These are phyloP conservation scores for Chalciporus chontae DNA, from an alignment of 768 basidiomycete genomes.

Conservation along the genomic window DNA sequence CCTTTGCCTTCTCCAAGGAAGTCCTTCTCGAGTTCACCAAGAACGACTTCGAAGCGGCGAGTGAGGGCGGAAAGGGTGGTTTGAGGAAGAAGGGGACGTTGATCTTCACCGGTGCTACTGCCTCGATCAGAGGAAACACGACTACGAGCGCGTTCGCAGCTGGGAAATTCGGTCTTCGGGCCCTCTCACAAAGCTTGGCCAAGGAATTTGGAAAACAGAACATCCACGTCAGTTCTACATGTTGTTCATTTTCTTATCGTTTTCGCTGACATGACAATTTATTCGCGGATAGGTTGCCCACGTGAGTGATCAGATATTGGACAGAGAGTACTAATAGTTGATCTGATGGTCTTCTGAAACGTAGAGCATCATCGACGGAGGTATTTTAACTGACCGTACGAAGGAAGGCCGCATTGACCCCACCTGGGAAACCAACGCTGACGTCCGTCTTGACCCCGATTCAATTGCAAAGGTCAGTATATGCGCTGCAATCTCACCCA, in stretches of 20 bases:
- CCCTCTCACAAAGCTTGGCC: constrained; percentile 65
- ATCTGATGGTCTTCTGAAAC: background rate
- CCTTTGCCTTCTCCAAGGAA: constrained; percentile 62
- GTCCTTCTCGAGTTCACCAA: constrained; percentile 58
- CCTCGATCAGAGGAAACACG: constrained; percentile 58
- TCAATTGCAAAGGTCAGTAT: constrained; percentile 63
- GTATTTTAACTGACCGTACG: constrained; percentile 40
- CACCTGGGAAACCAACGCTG: constrained; percentile 43
- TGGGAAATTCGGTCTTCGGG: constrained; percentile 59
- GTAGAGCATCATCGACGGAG: constrained; percentile 70
- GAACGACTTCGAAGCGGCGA: constrained; percentile 42
- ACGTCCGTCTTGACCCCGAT: constrained; percentile 53
- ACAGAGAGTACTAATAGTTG: background rate
- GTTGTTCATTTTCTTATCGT: background rate
- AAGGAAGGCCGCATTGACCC: constrained; percentile 29
- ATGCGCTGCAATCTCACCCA: background rate
- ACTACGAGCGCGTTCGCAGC: constrained; percentile 61
- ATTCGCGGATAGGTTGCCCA: constrained; percentile 50
- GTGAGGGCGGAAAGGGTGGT: constrained; percentile 35
- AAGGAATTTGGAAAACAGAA: constrained; percentile 75
- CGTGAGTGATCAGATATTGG: constrained; percentile 37
- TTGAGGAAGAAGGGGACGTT: constrained; percentile 60
- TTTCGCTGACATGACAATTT: background rate
- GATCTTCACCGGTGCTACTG: constrained; percentile 74
- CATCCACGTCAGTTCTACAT: constrained; percentile 51